Conservation (phyloP, 2,329 filamentous ascomycete species). For the Fusarium mundagurra region DNA sequence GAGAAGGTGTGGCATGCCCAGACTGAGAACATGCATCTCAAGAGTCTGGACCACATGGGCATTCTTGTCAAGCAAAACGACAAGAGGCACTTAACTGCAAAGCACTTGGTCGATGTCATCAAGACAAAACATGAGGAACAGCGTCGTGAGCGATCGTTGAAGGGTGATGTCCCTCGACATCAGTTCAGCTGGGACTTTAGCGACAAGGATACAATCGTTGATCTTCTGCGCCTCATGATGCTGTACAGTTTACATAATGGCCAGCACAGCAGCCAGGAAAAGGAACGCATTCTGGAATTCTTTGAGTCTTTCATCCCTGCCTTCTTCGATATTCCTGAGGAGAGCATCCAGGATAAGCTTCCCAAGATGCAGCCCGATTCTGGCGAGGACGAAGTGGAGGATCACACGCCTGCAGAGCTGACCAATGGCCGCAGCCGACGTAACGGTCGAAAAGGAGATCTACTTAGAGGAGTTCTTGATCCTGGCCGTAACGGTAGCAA, state of each 20-base stretch:
- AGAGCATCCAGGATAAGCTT: constrained; percentile 73
- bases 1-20: constrained; percentile 98
- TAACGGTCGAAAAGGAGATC: constrained; percentile 79
- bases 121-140: constrained; percentile 94
- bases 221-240: constrained; percentile 70
- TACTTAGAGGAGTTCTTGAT: constrained; percentile 88
- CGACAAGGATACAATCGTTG: constrained; percentile 74
- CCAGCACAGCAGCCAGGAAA: constrained; percentile 76
- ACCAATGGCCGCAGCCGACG: constrained; percentile 75
- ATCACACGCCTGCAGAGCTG: constrained; percentile 75
- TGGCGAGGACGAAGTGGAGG: constrained; percentile 81
- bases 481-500: constrained; percentile 76
- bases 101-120: constrained; percentile 89
- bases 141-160: constrained; percentile 74
- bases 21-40: constrained; percentile 93
- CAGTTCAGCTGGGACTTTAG: constrained; percentile 82
- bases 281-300: constrained; percentile 78
- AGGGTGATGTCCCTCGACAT: constrained; percentile 69
- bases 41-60: constrained; percentile 95
- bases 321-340: constrained; percentile 80
- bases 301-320: constrained; percentile 79
- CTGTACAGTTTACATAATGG: constrained; percentile 74
- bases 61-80: constrained; percentile 88
- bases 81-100: constrained; percentile 90
- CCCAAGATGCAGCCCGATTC: constrained; percentile 75